These are phyloP conservation scores for Tolypocladium capitatum DNA, from an alignment of 2,329 filamentous ascomycete genomes.

Conservation along the genomic window DNA sequence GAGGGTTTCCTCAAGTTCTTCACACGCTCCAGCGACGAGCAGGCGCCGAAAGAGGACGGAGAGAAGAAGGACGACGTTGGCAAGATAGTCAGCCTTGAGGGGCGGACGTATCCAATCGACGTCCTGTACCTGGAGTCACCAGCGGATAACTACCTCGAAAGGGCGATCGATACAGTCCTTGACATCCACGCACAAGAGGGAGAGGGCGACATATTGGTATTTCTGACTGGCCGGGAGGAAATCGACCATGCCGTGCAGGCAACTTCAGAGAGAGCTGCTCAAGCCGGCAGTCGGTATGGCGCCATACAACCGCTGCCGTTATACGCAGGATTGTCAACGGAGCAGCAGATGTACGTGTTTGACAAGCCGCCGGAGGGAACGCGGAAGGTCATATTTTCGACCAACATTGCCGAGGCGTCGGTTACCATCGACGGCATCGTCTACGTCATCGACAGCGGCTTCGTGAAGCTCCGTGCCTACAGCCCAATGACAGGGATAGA, in stretches of 20 bases:
- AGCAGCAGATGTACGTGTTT: conserved; percentile 93
- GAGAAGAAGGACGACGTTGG: conserved; percentile 17
- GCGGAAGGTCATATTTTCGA: conserved; percentile 83
- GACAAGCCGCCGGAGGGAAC: conserved; percentile 69
- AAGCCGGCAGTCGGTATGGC: conserved; percentile 30
- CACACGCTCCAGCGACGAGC: conserved; percentile 24
- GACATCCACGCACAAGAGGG: conserved; percentile 74
- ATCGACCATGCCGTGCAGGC: conserved; percentile 74
- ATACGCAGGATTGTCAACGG: conserved; percentile 77
- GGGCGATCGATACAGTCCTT: conserved; percentile 68
- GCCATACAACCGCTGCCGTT: conserved; percentile 47
- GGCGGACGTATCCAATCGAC: conserved; percentile 80
- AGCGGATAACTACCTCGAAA: conserved; percentile 75
- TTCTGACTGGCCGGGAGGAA: conserved; percentile 85
- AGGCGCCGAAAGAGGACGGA: conserved; percentile 11
- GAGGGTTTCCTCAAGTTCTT: conserved; percentile 80
- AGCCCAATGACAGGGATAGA: conserved; percentile 79
- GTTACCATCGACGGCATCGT: conserved; percentile 88
- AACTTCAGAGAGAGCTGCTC: conserved; percentile 57
- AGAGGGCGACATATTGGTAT: conserved; percentile 79
- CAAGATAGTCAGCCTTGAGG: conserved; percentile 70
- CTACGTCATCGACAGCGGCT: conserved; percentile 82
- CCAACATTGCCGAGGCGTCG: conserved; percentile 93
- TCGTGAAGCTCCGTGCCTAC: conserved; percentile 79
- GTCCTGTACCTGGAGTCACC: conserved; percentile 67